A percentile compares a stretch with the other conserved stretches of the same genome.
phyloP scores from a whole-genome alignment of 2,329 filamentous ascomycete genomes.

The Aspergillus pseudonomiae region DNA sequence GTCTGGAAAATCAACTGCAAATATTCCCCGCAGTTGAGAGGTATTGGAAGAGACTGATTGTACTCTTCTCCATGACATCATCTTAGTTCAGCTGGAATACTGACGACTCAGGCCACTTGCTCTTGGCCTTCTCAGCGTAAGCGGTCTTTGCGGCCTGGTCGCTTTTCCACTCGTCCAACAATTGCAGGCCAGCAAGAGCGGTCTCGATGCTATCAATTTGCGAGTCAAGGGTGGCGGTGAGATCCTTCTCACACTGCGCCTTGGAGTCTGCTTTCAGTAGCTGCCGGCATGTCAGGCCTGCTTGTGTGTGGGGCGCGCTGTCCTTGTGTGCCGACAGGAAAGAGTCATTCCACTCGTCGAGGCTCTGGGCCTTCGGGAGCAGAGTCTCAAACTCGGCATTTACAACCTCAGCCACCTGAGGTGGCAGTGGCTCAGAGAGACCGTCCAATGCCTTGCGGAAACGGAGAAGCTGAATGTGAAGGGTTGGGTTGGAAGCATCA shows the following conservation, averaged over 20 bases:
- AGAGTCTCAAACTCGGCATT: slow-evolving; percentile 67
- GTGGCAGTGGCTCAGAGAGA: slow-evolving; percentile 61
- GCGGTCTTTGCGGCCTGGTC: slow-evolving; percentile 51
- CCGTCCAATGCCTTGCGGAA: slow-evolving; percentile 67
- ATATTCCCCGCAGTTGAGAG: neutral
- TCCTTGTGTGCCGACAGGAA: slow-evolving; percentile 65
- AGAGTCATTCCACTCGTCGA: slow-evolving; percentile 67
- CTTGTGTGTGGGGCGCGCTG: slow-evolving; percentile 65
- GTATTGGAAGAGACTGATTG: neutral
- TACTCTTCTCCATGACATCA: neutral
- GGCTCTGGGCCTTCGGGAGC: slow-evolving; percentile 58
- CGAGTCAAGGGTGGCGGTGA: slow-evolving; percentile 62
- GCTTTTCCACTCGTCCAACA: slow-evolving; percentile 57
- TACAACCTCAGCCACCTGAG: slow-evolving; percentile 70
- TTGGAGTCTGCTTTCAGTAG: slow-evolving; percentile 61
- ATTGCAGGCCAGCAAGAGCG: slow-evolving; percentile 57
- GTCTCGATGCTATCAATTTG: slow-evolving; percentile 58
- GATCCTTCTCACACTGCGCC: slow-evolving; percentile 61
- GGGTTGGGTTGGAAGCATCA: slow-evolving; percentile 68
- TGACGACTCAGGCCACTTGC: slow-evolving; percentile 46
- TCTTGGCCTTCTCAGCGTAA: slow-evolving; percentile 48
- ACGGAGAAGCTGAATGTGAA: slow-evolving; percentile 74
- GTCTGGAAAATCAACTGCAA: neutral
- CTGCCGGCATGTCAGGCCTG: slow-evolving; percentile 63
- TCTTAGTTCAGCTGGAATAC: slow-evolving; percentile 35